Conservation (phyloP, 306 rosid species). For the Acacia crassicarpa region DNA sequence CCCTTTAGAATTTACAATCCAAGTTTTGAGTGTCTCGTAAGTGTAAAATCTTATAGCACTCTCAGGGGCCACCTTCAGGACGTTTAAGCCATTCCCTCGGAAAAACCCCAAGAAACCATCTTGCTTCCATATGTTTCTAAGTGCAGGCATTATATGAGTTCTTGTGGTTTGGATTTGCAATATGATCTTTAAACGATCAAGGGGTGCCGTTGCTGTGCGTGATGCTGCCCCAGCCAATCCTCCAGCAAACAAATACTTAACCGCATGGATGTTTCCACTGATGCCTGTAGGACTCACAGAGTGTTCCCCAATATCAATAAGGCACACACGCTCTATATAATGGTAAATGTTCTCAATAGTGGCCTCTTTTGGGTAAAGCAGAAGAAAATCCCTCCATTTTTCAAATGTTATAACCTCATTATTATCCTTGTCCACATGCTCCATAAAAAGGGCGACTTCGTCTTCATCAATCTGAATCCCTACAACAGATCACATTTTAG, state of each 20-base stretch:
- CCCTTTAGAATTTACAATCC: conserved; percentile 53
- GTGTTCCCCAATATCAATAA: conserved; percentile 91
- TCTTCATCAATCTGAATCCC: conserved; percentile 90
- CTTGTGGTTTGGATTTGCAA: conserved; percentile 80
- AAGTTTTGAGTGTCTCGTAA: conserved; percentile 67
- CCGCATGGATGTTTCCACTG: conserved; percentile 73
- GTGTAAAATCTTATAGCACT: conserved; percentile 90
- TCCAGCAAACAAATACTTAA: conserved; percentile 87
- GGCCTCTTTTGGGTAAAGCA: conserved; percentile 90
- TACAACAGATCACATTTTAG: conserved; percentile 38
- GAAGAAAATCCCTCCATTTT: conserved; percentile 96
- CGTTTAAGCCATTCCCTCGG: conserved; percentile 90
- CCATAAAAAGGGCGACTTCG: conserved; percentile 88
- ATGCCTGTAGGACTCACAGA: conserved; percentile 82
- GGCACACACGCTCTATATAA: conserved; percentile 84
- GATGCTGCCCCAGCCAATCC: conserved; percentile 93
- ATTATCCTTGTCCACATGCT: conserved; percentile 87
- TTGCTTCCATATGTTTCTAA: conserved; percentile 65
- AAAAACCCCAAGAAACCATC: conserved; percentile 82
- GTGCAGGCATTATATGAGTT: conserved; percentile 65
- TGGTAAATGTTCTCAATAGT: conserved; percentile 92
- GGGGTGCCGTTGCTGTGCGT: conserved; percentile 94
- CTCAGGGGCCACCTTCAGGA: conserved; percentile 93
- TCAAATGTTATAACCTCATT: conserved; percentile 89
- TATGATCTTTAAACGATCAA: conserved; percentile 83